Percentiles rank a stretch among this genome's conserved stretches.
phyloP scores from a whole-genome alignment of 83 land plant genomes.

The Picea engelmannii region DNA sequence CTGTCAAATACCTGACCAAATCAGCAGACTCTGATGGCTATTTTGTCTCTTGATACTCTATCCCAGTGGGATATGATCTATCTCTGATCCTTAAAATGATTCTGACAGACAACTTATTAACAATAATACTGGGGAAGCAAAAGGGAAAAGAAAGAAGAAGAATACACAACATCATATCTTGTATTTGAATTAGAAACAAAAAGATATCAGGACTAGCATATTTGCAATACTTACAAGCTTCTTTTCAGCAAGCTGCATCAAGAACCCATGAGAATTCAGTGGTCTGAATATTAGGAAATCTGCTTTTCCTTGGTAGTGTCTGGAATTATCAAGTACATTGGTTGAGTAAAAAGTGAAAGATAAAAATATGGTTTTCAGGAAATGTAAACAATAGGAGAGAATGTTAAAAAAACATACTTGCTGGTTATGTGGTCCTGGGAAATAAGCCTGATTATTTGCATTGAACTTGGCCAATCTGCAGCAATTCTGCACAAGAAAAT shows the following conservation, averaged over 20 bases:
- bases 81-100: too few species aligned
- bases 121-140: too few species aligned
- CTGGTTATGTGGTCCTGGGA: constrained; percentile 92
- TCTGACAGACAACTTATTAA: too few species aligned
- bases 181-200: not conserved
- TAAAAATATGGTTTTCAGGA: not conserved
- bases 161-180: too few species aligned
- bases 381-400: not conserved
- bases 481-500: constrained; percentile 67
- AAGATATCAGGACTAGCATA: not conserved
- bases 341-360: not conserved
- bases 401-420: constrained; percentile 46
- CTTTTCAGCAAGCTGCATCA: constrained; percentile 86
- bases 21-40: too few species aligned
- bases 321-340: constrained; percentile 19
- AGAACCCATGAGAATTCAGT: constrained; percentile 81
- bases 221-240: constrained; percentile 71
- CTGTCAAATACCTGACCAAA: too few species aligned
- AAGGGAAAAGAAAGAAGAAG: too few species aligned
- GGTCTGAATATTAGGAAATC: constrained; percentile 87
- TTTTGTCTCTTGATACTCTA: too few species aligned
- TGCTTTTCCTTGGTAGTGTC: constrained; percentile 94
- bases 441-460: constrained; percentile 95
- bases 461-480: constrained; percentile 87
- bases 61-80: too few species aligned